Conservation (phyloP, 495 filamentous ascomycete genomes). For the Sordaria brevicollis region DNA sequence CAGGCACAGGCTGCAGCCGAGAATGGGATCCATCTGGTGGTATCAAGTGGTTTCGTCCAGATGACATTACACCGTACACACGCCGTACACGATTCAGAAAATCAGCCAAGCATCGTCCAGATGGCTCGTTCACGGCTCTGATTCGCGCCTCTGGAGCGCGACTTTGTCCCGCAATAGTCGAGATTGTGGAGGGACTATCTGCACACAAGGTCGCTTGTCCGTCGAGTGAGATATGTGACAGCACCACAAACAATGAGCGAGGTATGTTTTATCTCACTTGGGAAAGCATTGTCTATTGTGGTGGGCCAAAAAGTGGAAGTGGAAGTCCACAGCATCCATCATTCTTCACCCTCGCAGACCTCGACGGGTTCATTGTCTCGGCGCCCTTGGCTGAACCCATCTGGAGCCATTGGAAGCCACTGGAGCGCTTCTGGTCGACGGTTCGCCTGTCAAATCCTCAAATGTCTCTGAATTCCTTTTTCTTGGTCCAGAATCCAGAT, state of each 20-base stretch:
- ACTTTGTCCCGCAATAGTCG: not conserved
- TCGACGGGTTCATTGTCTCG: not conserved
- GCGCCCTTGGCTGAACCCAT: not conserved
- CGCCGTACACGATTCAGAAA: not conserved
- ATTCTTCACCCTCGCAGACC: no score
- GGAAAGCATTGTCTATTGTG: no score
- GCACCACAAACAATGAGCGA: not conserved
- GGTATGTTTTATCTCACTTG: no score
- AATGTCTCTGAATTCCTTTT: not conserved
- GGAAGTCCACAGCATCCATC: no score
- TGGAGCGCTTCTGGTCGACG: not conserved
- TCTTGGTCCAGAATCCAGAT: not conserved
- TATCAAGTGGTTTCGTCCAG: not conserved
- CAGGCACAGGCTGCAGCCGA: not conserved
- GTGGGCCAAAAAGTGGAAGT: not conserved
- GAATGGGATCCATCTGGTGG: not conserved
- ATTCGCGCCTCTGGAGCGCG: conserved; percentile 8
- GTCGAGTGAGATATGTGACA: not conserved
- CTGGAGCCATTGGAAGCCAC: not conserved
- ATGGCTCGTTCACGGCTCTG: conserved; percentile 9
- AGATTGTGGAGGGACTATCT: not conserved
- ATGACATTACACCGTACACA: not conserved
- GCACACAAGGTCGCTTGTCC: not conserved
- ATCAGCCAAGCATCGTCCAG: conserved; percentile 11
- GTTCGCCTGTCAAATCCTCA: not conserved